phyloP scores from a whole-genome alignment of 164 flowering plant species.

The Sedum album region DNA sequence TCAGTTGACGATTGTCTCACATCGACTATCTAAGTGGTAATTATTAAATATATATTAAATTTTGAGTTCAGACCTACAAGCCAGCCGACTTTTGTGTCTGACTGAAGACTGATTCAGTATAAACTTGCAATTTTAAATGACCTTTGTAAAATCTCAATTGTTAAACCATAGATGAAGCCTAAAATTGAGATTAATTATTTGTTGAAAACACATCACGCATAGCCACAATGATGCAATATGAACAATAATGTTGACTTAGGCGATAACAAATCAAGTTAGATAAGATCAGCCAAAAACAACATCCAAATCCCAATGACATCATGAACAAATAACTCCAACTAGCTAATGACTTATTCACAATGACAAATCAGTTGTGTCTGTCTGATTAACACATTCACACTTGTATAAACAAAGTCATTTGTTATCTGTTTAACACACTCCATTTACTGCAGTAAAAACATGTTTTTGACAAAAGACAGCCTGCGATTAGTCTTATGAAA shows the following conservation, averaged over 20 bases:
- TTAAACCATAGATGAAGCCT: no score
- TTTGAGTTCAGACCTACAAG: no score
- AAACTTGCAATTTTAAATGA: no score
- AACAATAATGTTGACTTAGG: conserved; percentile 3
- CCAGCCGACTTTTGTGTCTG: no score
- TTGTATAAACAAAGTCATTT: no score
- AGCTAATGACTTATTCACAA: not conserved
- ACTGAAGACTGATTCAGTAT: no score
- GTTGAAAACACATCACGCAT: not conserved
- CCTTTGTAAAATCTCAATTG: no score
- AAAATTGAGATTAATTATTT: not conserved
- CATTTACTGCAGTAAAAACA: no score
- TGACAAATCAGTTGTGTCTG: not conserved
- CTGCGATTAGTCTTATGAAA: not conserved
- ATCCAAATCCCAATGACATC: not conserved
- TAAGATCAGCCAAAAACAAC: conserved; percentile 2
- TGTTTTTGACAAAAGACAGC: not conserved
- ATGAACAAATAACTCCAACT: not conserved
- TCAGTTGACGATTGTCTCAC: no score
- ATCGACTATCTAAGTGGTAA: no score
- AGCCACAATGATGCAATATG: not conserved
- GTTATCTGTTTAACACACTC: not conserved
- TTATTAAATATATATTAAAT: no score
- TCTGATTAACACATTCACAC: no score
- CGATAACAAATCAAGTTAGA: not conserved